These are phyloP conservation scores for Torrubiellomyces zombiae DNA, from an alignment of 2,329 filamentous ascomycete genomes.

Conservation along the genomic window DNA sequence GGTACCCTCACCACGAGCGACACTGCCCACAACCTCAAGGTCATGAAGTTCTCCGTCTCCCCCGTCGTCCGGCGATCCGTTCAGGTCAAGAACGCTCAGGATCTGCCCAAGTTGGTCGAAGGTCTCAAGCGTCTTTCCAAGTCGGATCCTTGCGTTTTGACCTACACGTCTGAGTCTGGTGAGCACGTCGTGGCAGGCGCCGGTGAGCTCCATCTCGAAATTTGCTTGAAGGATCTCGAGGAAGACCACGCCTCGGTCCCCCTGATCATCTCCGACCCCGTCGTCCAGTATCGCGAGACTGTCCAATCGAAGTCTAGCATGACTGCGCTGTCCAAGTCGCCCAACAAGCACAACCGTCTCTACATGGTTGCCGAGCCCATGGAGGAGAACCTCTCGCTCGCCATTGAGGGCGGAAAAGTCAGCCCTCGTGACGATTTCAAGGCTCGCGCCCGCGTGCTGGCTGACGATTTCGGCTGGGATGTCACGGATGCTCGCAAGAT, in stretches of 20 bases:
- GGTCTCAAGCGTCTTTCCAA: constrained; percentile 99
- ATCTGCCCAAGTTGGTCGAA: constrained; percentile 98
- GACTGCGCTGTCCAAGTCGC: constrained; percentile 95
- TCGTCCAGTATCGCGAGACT: constrained; percentile 97
- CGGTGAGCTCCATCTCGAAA: constrained; percentile 98
- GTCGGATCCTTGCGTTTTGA: constrained; percentile 97
- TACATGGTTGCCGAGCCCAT: constrained; percentile 90
- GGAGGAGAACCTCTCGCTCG: constrained; percentile 75
- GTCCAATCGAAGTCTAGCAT: constrained; percentile 75
- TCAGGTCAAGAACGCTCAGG: constrained; percentile 99
- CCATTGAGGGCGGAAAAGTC: constrained; percentile 88
- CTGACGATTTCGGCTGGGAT: constrained; percentile 97
- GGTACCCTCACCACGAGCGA: constrained; percentile 97
- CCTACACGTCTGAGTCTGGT: constrained; percentile 75
- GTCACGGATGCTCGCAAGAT: constrained; percentile 99
- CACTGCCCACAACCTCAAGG: constrained; percentile 98
- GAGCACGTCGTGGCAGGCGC: constrained; percentile 99
- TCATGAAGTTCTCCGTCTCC: constrained; percentile 99
- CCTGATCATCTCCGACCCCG: constrained; percentile 92
- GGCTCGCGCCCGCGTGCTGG: constrained; percentile 85
- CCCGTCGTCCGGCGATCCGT: constrained; percentile 97
- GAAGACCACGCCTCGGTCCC: constrained; percentile 98
- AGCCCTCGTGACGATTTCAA: constrained; percentile 96
- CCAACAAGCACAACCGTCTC: constrained; percentile 99
- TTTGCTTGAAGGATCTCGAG: constrained; percentile 99